Evolutionary conservation across 169 alveolate species (phyloP).

Genomic region (Babesia microti): DNA sequence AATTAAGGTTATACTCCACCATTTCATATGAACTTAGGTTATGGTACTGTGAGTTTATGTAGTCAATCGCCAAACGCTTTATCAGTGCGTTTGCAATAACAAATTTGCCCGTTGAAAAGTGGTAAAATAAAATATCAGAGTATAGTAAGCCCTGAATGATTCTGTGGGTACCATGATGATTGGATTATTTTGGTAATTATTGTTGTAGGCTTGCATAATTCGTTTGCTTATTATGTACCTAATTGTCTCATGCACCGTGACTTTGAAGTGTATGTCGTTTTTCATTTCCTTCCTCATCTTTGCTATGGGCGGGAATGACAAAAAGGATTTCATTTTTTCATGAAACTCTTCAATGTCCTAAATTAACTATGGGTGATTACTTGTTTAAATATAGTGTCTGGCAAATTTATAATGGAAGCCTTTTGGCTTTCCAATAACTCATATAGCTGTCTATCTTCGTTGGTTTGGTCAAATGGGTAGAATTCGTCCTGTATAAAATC

Average conservation of each 20-base stretch:
- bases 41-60: conserved; percentile 31
- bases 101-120: conserved; percentile 3
- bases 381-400: conserved; percentile 7
- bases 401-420: conserved; percentile 18
- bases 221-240: conserved; percentile 30
- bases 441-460: conserved; percentile 17
- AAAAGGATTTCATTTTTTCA: conserved; percentile 21
- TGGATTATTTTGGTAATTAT: conserved; percentile 12
- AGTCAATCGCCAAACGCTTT: conserved; percentile 6
- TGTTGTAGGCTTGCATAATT: conserved; percentile 9
- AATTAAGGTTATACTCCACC: conserved; percentile 50
- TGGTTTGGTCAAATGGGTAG: conserved; percentile 24
- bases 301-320: conserved; percentile 26
- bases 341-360: conserved; percentile 24
- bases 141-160: conserved; percentile 11
- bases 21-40: conserved; percentile 17
- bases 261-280: conserved; percentile 29
- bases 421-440: conserved; percentile 26
- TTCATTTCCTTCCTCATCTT: conserved; percentile 3
- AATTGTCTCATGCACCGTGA: conserved; percentile 29
- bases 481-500: conserved; percentile 38
- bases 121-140: conserved; percentile 10
- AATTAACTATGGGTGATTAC: conserved; percentile 3
- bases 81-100: conserved; percentile 29
- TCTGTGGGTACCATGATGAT: conserved; percentile 11